phyloP scores from a whole-genome alignment of 2,329 filamentous ascomycete genomes.

The Colletotrichum sp. region DNA sequence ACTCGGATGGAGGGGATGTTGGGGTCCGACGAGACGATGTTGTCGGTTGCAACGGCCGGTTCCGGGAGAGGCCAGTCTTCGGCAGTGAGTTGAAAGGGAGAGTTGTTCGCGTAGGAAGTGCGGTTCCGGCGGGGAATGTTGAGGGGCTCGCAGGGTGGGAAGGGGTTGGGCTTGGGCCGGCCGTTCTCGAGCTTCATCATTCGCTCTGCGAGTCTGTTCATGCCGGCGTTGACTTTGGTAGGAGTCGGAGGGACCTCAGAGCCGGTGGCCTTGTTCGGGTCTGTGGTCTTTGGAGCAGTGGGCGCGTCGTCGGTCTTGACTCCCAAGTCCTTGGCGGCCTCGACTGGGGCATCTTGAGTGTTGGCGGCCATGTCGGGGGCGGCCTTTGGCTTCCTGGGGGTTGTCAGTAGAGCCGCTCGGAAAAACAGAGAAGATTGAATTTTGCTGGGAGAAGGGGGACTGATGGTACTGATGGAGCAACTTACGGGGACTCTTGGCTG shows the following conservation, averaged over 20 bases:
- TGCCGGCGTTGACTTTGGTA: neutral
- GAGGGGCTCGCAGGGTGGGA: neutral
- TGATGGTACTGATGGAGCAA: neutral
- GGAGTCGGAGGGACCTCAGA: accelerated
- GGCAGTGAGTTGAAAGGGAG: neutral
- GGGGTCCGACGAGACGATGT: neutral
- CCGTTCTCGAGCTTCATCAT: neutral
- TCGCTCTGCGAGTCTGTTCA: neutral
- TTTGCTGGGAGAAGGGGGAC: neutral
- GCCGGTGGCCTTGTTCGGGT: neutral
- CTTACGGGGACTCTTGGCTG: neutral
- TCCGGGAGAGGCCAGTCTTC: neutral
- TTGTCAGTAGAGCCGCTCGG: neutral
- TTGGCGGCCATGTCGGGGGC: neutral
- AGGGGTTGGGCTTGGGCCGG: neutral
- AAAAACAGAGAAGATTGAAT: too few relatives aligned
- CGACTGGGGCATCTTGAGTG: neutral
- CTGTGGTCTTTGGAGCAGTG: neutral
- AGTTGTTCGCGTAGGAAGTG: neutral
- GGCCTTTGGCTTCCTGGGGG: neutral
- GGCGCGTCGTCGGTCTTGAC: neutral
- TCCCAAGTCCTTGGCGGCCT: neutral
- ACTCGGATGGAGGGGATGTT: neutral
- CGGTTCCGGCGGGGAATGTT: neutral
- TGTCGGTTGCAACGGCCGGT: neutral